Evolutionary conservation across 495 filamentous ascomycete species (phyloP).

Genomic region (Neurospora sp.): DNA sequence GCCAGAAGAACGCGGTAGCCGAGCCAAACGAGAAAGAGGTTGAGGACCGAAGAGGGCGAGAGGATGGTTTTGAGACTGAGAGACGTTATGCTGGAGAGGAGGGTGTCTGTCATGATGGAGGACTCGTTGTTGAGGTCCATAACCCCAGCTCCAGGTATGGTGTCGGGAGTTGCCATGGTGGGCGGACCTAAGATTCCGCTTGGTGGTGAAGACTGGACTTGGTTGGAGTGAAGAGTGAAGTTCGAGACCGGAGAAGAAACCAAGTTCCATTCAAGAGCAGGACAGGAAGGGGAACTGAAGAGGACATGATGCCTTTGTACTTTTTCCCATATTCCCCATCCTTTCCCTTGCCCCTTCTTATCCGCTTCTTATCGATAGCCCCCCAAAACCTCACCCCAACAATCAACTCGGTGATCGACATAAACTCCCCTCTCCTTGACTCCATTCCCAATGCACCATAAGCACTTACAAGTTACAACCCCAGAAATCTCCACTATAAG

Average conservation of each 20-base stretch:
- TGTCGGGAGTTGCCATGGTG: no score
- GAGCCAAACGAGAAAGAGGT: conserved; percentile 14
- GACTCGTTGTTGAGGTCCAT: not conserved
- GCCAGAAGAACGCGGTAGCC: conserved; percentile 10
- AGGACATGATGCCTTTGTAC: not conserved
- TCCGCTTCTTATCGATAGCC: not conserved
- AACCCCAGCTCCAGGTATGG: no score
- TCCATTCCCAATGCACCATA: not conserved
- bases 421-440: not conserved
- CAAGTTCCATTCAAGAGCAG: not conserved
- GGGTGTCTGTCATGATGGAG: not conserved
- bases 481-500: no score
- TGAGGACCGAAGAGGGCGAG: conserved; percentile 1
- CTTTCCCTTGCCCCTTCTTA: not conserved
- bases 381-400: not conserved
- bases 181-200: no score
- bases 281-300: not conserved
- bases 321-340: not conserved
- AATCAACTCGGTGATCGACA: not conserved
- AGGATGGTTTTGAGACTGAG: not conserved
- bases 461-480: no score
- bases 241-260: no score
- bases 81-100: no score
- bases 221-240: no score
- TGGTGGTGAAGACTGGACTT: no score